phyloP scores from a whole-genome alignment of 2,329 filamentous ascomycete genomes.

The Cyphellophora europaea region DNA sequence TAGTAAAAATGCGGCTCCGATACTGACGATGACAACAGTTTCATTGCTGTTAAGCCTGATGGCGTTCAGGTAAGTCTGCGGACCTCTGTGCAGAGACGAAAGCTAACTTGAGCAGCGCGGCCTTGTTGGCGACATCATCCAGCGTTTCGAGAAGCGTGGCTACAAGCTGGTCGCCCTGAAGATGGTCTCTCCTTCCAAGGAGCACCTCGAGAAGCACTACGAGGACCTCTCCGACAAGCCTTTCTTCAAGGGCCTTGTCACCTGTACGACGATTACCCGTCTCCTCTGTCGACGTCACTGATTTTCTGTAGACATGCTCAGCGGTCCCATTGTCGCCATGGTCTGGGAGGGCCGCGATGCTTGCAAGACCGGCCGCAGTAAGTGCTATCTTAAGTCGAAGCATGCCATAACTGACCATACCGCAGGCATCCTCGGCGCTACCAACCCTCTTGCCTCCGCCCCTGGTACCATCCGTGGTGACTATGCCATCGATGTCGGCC shows the following conservation, averaged over 20 bases:
- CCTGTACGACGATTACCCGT: conserved; percentile 55
- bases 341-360: conserved; percentile 98
- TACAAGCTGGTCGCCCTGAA: conserved; percentile 99
- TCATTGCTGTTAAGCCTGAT: conserved; percentile 99
- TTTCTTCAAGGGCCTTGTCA: conserved; percentile 91
- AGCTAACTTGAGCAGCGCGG: conserved; percentile 59
- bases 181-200: conserved; percentile 78
- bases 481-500: conserved; percentile 80
- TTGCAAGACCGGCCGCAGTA: conserved; percentile 95
- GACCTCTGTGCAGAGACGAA: neutral
- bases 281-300: neutral
- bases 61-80: conserved; percentile 75
- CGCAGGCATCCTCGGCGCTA: conserved; percentile 88
- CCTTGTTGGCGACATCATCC: conserved; percentile 95
- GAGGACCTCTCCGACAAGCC: conserved; percentile 84
- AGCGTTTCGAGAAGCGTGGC: conserved; percentile 95
- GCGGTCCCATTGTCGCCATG: conserved; percentile 97
- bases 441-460: conserved; percentile 90
- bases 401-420: conserved; percentile 3
- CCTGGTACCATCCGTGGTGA: conserved; percentile 98
- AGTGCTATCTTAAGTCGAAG: conserved; percentile 25
- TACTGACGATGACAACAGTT: conserved; percentile 52
- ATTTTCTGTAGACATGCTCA: conserved; percentile 69
- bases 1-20: too few species aligned
- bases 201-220: conserved; percentile 98